Percentiles rank a stretch among this genome's conserved stretches.
Evolutionary conservation across 2,329 filamentous ascomycete species (phyloP).

Genomic region (Stagonosporopsis chrysanthemi): DNA sequence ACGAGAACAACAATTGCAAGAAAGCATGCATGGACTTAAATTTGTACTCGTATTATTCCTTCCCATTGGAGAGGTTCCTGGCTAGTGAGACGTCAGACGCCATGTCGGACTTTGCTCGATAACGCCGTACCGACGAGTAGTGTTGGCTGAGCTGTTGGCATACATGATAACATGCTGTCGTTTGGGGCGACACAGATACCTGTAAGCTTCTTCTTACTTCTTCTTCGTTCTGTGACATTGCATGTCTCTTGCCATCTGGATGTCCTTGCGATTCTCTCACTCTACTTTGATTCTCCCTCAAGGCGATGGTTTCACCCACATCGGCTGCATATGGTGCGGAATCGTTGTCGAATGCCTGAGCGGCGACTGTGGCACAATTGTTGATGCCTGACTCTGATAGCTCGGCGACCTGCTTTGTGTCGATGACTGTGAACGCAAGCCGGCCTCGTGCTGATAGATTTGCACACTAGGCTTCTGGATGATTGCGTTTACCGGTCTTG

Average conservation of each 20-base stretch:
- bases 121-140: background rate
- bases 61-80: too few species aligned
- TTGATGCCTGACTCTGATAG: slow-evolving; percentile 12
- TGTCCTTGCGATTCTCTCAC: background rate
- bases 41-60: background rate
- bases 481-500: slow-evolving; percentile 10
- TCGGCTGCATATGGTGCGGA: slow-evolving; percentile 5
- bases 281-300: background rate
- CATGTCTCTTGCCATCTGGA: background rate
- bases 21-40: background rate
- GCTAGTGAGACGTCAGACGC: background rate
- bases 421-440: slow-evolving; percentile 3
- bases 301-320: slow-evolving; percentile 8
- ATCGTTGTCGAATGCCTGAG: slow-evolving; percentile 8
- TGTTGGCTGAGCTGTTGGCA: background rate
- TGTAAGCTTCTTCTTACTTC: background rate
- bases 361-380: slow-evolving; percentile 2
- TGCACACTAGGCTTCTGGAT: slow-evolving; percentile 8
- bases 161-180: background rate
- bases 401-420: slow-evolving; percentile 15
- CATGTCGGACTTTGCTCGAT: background rate
- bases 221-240: background rate
- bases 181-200: background rate
- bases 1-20: background rate
- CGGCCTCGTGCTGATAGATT: slow-evolving; percentile 1